Percentiles rank a stretch among this genome's conserved stretches.
Evolutionary conservation across 2,329 filamentous ascomycete genomes (phyloP).

Genomic region (Metarhizium anisopliae): DNA sequence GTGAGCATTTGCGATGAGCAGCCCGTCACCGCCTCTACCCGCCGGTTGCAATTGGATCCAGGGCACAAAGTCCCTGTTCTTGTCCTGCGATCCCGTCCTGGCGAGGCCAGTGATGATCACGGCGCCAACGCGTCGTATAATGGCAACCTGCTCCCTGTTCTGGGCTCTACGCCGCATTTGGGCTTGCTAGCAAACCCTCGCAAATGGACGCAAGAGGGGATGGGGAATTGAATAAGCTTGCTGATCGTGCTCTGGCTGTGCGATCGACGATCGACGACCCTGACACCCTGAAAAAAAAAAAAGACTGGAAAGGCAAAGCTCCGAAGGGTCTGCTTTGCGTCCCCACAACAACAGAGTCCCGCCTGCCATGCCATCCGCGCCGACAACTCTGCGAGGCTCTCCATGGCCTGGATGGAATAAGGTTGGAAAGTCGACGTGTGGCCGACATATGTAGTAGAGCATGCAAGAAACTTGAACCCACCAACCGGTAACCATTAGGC

Average conservation of each 20-base stretch:
- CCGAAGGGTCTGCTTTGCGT: background rate
- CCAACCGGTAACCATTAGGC: too few species aligned
- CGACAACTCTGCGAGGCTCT: background rate
- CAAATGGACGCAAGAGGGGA: background rate
- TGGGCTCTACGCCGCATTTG: background rate
- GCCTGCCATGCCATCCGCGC: background rate
- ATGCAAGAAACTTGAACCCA: background rate
- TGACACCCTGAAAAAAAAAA: background rate
- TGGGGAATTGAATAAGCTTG: background rate
- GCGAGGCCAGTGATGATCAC: background rate
- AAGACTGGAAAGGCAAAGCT: background rate
- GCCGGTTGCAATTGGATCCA: background rate
- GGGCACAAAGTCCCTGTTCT: background rate
- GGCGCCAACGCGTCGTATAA: background rate
- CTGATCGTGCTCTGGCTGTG: conserved; percentile 5
- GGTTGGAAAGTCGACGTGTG: background rate
- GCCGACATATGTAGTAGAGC: too few species aligned
- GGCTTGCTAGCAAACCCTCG: background rate
- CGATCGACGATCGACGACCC: conserved; percentile 3
- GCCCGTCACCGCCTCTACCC: background rate
- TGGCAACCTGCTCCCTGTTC: background rate
- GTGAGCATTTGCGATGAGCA: background rate
- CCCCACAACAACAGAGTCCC: background rate
- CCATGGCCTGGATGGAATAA: background rate
- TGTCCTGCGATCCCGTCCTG: background rate